A percentile compares a stretch with the other conserved stretches of the same genome.
phyloP scores from a whole-genome alignment of 2,329 filamentous ascomycete species.

The Raffaelea deltoideospora region DNA sequence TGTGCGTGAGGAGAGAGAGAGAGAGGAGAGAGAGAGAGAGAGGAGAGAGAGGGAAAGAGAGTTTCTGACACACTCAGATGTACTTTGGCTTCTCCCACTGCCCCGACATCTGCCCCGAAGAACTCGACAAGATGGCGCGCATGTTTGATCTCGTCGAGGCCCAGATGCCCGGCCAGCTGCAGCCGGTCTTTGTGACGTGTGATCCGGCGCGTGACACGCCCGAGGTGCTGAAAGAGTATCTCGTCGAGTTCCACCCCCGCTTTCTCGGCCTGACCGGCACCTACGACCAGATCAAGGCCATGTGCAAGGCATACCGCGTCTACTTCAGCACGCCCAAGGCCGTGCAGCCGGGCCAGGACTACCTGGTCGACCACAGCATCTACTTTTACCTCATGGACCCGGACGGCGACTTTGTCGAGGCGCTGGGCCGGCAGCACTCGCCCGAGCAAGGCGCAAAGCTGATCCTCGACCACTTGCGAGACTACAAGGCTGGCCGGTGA shows the following conservation, averaged over 20 bases:
- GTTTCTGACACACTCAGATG: constrained; percentile 44
- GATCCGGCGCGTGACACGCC: constrained; percentile 87
- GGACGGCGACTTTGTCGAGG: constrained; percentile 95
- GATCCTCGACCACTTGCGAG: constrained; percentile 72
- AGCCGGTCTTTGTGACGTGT: constrained; percentile 87
- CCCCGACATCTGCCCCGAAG: constrained; percentile 96
- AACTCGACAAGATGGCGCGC: constrained; percentile 97
- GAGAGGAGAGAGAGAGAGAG: too few relatives aligned
- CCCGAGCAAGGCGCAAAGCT: constrained; percentile 72
- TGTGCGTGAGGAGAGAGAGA: too few relatives aligned
- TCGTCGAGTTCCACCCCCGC: constrained; percentile 76
- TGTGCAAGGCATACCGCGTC: constrained; percentile 91
- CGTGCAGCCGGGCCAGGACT: constrained; percentile 87
- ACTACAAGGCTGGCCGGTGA: constrained; percentile 22
- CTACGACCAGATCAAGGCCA: constrained; percentile 83
- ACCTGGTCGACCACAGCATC: constrained; percentile 95
- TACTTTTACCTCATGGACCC: constrained; percentile 99
- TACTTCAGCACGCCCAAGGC: constrained; percentile 89
- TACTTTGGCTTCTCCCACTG: constrained; percentile 99
- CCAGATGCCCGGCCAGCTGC: constrained; percentile 35
- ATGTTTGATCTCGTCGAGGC: constrained; percentile 66
- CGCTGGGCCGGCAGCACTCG: constrained; percentile 85
- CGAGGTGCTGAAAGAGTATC: constrained; percentile 67
- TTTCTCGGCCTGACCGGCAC: constrained; percentile 84
- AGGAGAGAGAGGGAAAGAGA: too few relatives aligned